Percentiles rank a stretch among this genome's conserved stretches.
phyloP scores from a whole-genome alignment of 768 basidiomycete species.

The Ramaria rubella region DNA sequence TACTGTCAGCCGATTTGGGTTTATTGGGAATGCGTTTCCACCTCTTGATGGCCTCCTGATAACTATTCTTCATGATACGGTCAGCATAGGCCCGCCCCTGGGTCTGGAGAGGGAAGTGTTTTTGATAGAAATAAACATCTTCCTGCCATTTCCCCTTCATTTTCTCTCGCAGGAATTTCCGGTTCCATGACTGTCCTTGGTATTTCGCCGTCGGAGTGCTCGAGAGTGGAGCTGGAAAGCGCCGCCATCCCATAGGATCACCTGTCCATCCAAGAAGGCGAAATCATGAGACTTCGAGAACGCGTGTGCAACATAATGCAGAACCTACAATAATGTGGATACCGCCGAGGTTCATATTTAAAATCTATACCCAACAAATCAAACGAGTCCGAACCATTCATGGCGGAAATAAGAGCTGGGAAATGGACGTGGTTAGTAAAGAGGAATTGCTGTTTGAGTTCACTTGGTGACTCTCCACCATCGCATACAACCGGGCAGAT shows the following conservation, averaged over 20 bases:
- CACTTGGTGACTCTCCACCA: too few relatives aligned
- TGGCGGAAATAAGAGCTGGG: too few relatives aligned
- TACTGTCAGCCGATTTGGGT: neutral
- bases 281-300: too few relatives aligned
- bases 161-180: neutral
- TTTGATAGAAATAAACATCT: neutral
- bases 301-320: too few relatives aligned
- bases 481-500: too few relatives aligned
- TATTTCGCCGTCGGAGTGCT: neutral
- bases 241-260: neutral
- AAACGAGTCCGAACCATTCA: too few relatives aligned
- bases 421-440: too few relatives aligned
- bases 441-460: too few relatives aligned
- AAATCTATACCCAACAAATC: too few relatives aligned
- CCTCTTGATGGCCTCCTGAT: neutral
- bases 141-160: slow-evolving; percentile 3
- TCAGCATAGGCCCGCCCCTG: neutral
- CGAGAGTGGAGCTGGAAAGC: neutral
- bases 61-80: neutral
- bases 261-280: neutral
- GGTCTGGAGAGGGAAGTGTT: neutral
- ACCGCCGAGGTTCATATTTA: too few relatives aligned
- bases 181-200: neutral
- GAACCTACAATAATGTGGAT: too few relatives aligned
- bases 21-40: neutral